These are phyloP conservation scores for Nitzschia sp. DNA, from an alignment of 108 stramenopile genomes.

Conservation along the genomic window DNA sequence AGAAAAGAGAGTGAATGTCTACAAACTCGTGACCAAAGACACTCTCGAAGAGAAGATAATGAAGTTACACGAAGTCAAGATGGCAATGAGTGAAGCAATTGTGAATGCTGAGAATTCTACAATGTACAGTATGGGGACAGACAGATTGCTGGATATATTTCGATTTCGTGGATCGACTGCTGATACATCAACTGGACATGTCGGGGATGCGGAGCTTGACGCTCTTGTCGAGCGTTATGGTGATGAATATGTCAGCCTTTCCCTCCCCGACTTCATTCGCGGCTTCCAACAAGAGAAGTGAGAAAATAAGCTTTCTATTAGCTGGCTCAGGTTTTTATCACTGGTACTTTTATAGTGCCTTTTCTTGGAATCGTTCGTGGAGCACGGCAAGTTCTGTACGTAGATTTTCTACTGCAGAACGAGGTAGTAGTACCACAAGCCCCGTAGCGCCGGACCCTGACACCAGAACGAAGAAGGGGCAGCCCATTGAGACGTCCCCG, in stretches of 20 bases:
- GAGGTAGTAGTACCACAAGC: too few relatives aligned
- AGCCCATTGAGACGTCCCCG: too few relatives aligned
- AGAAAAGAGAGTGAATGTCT: conserved; percentile 82
- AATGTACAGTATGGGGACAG: conserved; percentile 88
- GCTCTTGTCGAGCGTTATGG: conserved; percentile 34
- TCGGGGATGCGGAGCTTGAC: conserved; percentile 21
- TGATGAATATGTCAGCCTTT: conserved; percentile 44
- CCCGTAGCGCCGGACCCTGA: too few relatives aligned
- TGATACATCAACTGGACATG: background rate
- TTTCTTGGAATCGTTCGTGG: too few relatives aligned
- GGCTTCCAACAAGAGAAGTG: conserved; percentile 3
- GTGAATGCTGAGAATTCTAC: conserved; percentile 85
- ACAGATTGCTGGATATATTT: conserved; percentile 83
- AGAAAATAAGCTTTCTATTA: too few relatives aligned
- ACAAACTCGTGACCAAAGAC: conserved; percentile 81
- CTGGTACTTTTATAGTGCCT: too few relatives aligned
- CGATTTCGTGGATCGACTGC: conserved; percentile 30
- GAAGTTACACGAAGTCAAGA: conserved; percentile 68
- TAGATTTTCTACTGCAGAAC: too few relatives aligned
- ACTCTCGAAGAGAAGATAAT: conserved; percentile 93
- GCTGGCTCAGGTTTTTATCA: too few relatives aligned
- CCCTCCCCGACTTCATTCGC: conserved; percentile 30
- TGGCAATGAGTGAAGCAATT: conserved; percentile 76
- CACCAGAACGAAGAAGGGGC: too few relatives aligned
- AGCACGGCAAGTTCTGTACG: too few relatives aligned